Conservation (phyloP, 2,329 filamentous ascomycete genomes). For the Alternaria brassicae region DNA sequence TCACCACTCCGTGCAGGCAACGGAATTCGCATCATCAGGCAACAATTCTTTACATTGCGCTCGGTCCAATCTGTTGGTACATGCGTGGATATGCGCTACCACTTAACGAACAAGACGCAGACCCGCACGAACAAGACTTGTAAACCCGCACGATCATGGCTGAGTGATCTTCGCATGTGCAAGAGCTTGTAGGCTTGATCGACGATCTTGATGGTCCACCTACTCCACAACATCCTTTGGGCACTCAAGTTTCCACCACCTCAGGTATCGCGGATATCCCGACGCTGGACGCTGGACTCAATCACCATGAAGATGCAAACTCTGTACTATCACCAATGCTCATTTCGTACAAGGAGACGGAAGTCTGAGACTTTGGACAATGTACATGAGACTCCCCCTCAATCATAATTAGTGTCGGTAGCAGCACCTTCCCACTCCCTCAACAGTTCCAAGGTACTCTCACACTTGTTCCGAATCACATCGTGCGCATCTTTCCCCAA, state of each 20-base stretch:
- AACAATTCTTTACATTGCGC: too few species aligned
- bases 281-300: background rate
- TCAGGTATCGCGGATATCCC: background rate
- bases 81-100: too few species aligned
- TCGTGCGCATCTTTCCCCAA: conserved; percentile 52
- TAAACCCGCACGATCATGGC: too few species aligned
- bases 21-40: too few species aligned
- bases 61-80: too few species aligned
- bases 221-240: background rate
- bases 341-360: background rate
- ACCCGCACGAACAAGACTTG: too few species aligned
- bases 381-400: background rate
- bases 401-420: conserved; percentile 26
- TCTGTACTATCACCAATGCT: background rate
- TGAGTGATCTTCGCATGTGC: too few species aligned
- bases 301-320: background rate
- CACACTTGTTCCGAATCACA: conserved; percentile 29
- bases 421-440: conserved; percentile 45
- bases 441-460: conserved; percentile 33
- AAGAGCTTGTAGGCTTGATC: too few species aligned
- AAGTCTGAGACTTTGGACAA: too few species aligned
- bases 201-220: too few species aligned
- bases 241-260: background rate
- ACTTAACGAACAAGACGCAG: too few species aligned
- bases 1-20: too few species aligned